Base-by-base conservation (phyloP, 176 grass and related monocot genomes). In the Aegilops umbellulata region DNA sequence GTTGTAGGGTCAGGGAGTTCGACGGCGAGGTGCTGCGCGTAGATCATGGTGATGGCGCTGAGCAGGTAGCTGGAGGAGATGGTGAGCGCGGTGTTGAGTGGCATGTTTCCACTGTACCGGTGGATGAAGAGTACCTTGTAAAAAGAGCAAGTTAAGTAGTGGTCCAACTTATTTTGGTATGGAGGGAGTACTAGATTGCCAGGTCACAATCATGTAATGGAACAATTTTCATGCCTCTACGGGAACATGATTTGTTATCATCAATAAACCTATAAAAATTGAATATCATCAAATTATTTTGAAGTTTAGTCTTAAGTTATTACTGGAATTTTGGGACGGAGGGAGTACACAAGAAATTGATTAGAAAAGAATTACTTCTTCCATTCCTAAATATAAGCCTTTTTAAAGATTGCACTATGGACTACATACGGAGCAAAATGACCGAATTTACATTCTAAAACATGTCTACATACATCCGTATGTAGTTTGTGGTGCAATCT, bases 111-210 rank as follows among this genome's bases (percentile, higher is more conserved):
- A 25, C 93, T 92, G 78, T 77, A 98, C 62, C 69, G 89, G 39
- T 95, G 95, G 7, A 98, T 42, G 82, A 92, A 94, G 24, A 95
- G 38, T 13, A 92, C 93, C 92, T 95, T 22, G 2, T 60, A 39
- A 17, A 17, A 26, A 74, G 36, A 16, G 36, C 35, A 39, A 8
- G 38, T 42, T 1, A 44, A 12, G 39, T 42, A 42, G 38, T 10
- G 38, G 38, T 39, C 8, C 38, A 39, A 39, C 38, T 39, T 39
- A 39, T 39, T 39, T 39, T 39, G 8, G 0, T 10, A 39, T 39
- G 7, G 35, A 36, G 35, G 35, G 35, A 36, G 35, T 36, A 36
- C 35, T 36, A 36, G 35, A 36, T 36, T 36, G 35, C 8, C 19
- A 31, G 1, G 64, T 35, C 6, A 36, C 35, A 36, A 36, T 36